phyloP scores from a whole-genome alignment of 148 eudicot genomes.

The Chenopodium formosanum region DNA sequence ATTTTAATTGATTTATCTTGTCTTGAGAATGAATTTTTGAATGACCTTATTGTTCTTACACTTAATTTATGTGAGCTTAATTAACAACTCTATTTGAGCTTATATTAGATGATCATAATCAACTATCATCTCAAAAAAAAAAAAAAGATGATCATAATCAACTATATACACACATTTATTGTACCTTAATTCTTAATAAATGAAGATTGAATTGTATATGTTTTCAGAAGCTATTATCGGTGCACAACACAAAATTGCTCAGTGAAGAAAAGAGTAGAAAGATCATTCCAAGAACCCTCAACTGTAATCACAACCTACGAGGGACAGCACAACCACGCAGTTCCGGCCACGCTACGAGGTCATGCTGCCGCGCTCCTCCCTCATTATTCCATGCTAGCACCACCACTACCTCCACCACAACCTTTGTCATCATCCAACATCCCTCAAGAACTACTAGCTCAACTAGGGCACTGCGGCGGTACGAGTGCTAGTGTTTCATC shows the following conservation, averaged over 20 bases:
- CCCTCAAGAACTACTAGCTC: slow-evolving; percentile 37
- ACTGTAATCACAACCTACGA: slow-evolving; percentile 56
- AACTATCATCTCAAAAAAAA: too few species aligned
- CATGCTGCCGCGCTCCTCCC: slow-evolving; percentile 44
- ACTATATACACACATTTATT: too few species aligned
- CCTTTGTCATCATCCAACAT: slow-evolving; percentile 17
- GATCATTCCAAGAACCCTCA: slow-evolving; percentile 56
- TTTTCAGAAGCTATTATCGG: slow-evolving; percentile 52
- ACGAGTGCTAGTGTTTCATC: neutral
- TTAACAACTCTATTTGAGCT: too few species aligned
- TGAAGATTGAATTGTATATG: neutral
- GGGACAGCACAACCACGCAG: slow-evolving; percentile 59
- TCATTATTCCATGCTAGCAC: slow-evolving; percentile 40
- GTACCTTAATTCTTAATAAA: too few species aligned
- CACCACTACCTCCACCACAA: slow-evolving; percentile 13
- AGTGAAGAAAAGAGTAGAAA: slow-evolving; percentile 60
- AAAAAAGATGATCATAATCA: too few species aligned
- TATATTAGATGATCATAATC: too few species aligned
- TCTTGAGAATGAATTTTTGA: too few species aligned
- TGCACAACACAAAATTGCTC: slow-evolving; percentile 59
- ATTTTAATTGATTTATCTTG: too few species aligned
- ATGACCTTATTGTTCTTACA: too few species aligned
- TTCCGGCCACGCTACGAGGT: slow-evolving; percentile 79
- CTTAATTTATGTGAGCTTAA: too few species aligned
- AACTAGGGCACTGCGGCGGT: slow-evolving; percentile 33